phyloP scores from a whole-genome alignment of 495 filamentous ascomycete genomes.

The Aspergillus cristatus region DNA sequence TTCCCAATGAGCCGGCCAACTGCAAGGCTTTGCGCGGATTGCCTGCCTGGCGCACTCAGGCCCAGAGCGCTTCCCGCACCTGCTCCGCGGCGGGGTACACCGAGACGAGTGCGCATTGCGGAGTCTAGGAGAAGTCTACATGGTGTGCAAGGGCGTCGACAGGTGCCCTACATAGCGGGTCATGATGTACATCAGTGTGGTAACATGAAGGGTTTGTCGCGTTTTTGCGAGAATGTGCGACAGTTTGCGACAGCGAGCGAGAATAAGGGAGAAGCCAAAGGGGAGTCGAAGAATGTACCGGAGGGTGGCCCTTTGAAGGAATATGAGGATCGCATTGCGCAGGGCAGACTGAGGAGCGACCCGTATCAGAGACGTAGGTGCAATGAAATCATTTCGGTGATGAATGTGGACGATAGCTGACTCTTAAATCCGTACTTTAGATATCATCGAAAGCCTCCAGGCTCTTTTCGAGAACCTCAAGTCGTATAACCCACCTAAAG shows the following conservation, averaged over 20 bases:
- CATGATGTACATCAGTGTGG: conserved; percentile 3
- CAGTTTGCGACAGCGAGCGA: conserved; percentile 11
- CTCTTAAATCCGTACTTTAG: conserved; percentile 29
- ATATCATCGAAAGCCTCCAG: conserved; percentile 80
- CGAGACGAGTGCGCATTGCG: conserved; percentile 4
- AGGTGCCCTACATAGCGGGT: not conserved
- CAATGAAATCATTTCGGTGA: not conserved
- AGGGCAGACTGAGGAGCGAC: conserved; percentile 70
- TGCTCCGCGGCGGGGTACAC: conserved; percentile 10
- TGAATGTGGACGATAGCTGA: not conserved
- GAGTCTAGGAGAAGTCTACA: conserved; percentile 5
- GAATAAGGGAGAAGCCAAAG: conserved; percentile 1
- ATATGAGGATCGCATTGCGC: conserved; percentile 70
- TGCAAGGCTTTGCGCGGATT: conserved; percentile 26
- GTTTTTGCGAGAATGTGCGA: conserved; percentile 4
- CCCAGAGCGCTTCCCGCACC: conserved; percentile 11
- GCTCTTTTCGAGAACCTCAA: conserved; percentile 77
- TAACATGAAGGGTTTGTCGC: not conserved
- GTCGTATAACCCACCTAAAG: conserved; percentile 59
- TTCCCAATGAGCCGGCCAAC: conserved; percentile 25
- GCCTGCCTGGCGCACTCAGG: conserved; percentile 23
- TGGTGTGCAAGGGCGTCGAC: not conserved
- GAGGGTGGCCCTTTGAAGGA: conserved; percentile 67
- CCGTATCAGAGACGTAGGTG: conserved; percentile 75
- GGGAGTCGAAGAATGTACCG: conserved; percentile 6